Base-by-base conservation (phyloP, 2,329 filamentous ascomycete species). In the Trichoderma sp. region DNA sequence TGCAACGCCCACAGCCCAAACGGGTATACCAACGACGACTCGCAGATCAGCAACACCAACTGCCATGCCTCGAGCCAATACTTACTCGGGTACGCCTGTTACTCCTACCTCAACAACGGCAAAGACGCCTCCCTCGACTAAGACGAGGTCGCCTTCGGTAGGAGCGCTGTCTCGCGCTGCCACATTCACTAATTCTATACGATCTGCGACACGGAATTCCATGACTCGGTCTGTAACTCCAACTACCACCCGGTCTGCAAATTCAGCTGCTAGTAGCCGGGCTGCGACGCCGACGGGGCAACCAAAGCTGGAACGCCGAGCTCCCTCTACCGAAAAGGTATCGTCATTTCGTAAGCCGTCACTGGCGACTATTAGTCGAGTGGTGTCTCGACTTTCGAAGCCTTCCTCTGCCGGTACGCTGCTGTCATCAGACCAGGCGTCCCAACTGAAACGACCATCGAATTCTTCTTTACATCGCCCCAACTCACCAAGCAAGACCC, bases 381-480 rank as follows among this genome's bases (percentile, higher is more conserved):
- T 63, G 29, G 59, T 72, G 14, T 72, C 68, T 8, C 33, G 68
- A 50, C 56, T 72, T n/a, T 65, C 71, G 29, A 63, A 63, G 50
- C 65, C 75, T 60, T 53, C 75, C n/a, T 71, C 69, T 33, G 59
- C 71, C 9, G 68, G 56, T 6, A 72, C 59, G 64, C 75, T 50
- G n/a, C 76, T 50, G 53, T 75, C 41, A 64, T 80, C 64, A 45
- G 77, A 67, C 72, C 77, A 65, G 31, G 80, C 77, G 73, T 77
- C 79, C 21, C 81, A 81, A 56, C 82, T 84, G 21, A 82, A 84
- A n/a, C 87, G 88, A 9, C 90, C 91, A 0, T 84, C 87, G 64
- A 93, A 93, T 82, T 89, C 86, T 65, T 92, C 89, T 0, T 87
- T 90, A 53, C 91, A 93, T 78, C 91, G 93, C 78, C 91, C 93